Evolutionary conservation across 2,329 filamentous ascomycete species (phyloP).

Genomic region (Sporothrix luriei): DNA sequence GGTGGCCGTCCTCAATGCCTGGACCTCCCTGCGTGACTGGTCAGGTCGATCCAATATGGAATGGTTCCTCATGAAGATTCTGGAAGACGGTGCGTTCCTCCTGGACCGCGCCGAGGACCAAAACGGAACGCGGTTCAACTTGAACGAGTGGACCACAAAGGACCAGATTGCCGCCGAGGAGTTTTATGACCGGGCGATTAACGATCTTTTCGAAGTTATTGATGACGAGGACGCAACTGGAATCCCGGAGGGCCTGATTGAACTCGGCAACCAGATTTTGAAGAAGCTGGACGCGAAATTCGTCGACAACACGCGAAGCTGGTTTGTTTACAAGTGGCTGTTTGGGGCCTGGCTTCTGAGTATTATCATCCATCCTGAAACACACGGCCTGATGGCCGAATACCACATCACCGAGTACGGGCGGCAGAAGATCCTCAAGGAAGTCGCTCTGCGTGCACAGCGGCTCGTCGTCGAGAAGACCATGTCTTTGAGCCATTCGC

Average conservation of each 20-base stretch:
- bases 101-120: constrained; percentile 83
- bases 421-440: constrained; percentile 76
- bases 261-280: constrained; percentile 82
- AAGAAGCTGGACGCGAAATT: constrained; percentile 72
- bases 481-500: constrained; percentile 26
- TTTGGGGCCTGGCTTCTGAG: constrained; percentile 85
- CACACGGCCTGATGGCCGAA: constrained; percentile 74
- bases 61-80: constrained; percentile 90
- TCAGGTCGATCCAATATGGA: constrained; percentile 87
- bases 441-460: constrained; percentile 78
- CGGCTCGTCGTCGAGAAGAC: constrained; percentile 77
- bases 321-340: constrained; percentile 88
- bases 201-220: constrained; percentile 80
- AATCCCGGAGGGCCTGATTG: constrained; percentile 81
- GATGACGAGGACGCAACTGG: constrained; percentile 82
- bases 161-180: constrained; percentile 81
- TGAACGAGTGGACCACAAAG: constrained; percentile 73
- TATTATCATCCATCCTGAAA: constrained; percentile 87
- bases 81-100: constrained; percentile 89
- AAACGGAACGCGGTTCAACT: constrained; percentile 68
- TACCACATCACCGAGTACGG: constrained; percentile 92
- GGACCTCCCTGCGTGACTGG: constrained; percentile 86
- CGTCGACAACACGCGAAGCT: constrained; percentile 74
- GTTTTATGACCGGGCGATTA: constrained; percentile 82
- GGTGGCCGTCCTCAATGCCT: constrained; percentile 81